A percentile compares a stretch with the other conserved stretches of the same genome.
These are phyloP conservation scores for Sarocladium brachiariae DNA, from an alignment of 2,329 filamentous ascomycete genomes.

Conservation along the genomic window DNA sequence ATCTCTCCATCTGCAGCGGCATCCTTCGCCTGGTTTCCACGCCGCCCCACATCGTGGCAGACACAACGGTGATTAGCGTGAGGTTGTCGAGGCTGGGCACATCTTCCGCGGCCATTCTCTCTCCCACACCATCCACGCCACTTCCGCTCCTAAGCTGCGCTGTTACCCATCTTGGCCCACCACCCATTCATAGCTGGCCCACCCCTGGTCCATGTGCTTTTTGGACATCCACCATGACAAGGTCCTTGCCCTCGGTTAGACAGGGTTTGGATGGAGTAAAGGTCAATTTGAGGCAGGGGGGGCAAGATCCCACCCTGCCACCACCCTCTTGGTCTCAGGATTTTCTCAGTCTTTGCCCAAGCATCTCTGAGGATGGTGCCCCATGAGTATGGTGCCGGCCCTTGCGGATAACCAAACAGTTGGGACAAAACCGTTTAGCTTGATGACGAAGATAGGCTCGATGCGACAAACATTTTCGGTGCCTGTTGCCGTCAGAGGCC, in stretches of 20 bases:
- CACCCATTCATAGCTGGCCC: neutral
- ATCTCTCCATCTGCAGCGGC: constrained; percentile 9
- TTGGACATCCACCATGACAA: too few species aligned
- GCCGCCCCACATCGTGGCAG: constrained; percentile 5
- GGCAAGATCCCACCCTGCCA: neutral
- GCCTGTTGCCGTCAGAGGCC: too few species aligned
- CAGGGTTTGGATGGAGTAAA: constrained; percentile 4
- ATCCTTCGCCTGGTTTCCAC: constrained; percentile 10
- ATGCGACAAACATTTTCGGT: neutral
- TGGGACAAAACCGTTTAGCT: constrained; percentile 3
- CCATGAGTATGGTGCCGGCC: neutral
- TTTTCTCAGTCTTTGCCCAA: neutral
- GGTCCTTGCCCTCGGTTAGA: constrained; percentile 5
- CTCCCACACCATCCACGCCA: constrained; percentile 3
- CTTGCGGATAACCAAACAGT: neutral
- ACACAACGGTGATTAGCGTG: constrained; percentile 1
- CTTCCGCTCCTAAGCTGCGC: neutral
- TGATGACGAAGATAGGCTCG: neutral
- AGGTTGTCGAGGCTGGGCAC: neutral
- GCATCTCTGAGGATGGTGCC: too few species aligned
- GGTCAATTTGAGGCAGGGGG: neutral
- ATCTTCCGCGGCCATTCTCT: neutral
- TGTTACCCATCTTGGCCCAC: neutral
- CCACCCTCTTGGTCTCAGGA: neutral
- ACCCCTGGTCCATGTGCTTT: neutral